These are phyloP conservation scores for Discostella stelligeroides DNA, from an alignment of 108 stramenopile species.

Conservation along the genomic window DNA sequence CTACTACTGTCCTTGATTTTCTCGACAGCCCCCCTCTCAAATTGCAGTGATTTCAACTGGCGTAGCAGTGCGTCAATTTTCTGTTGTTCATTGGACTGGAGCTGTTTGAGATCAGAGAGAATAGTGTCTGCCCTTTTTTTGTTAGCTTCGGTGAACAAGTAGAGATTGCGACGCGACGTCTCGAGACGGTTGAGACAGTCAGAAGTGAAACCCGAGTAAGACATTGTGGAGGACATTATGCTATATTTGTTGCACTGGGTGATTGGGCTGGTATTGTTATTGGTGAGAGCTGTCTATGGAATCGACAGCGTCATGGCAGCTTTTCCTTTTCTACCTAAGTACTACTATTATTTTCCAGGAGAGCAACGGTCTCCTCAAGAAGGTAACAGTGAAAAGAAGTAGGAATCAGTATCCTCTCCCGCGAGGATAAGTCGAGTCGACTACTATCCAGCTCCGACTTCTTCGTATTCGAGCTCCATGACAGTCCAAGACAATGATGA, in stretches of 20 bases:
- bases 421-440: too few species aligned
- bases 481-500: background rate
- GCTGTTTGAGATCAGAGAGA: slow-evolving; percentile 14
- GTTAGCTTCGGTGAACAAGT: slow-evolving; percentile 16
- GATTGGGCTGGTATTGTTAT: too few species aligned
- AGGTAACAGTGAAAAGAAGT: too few species aligned
- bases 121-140: slow-evolving; percentile 13
- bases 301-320: too few species aligned
- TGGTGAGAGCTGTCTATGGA: too few species aligned
- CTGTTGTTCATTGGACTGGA: slow-evolving; percentile 20
- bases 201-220: slow-evolving; percentile 19
- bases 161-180: slow-evolving; percentile 15
- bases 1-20: background rate
- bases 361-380: too few species aligned
- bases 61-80: slow-evolving; percentile 21
- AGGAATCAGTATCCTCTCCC: too few species aligned
- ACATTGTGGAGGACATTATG: background rate
- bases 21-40: slow-evolving; percentile 18
- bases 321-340: too few species aligned
- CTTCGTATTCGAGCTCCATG: too few species aligned
- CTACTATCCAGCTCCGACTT: background rate
- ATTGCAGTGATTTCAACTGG: slow-evolving; percentile 20
- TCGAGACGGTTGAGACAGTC: slow-evolving; percentile 21
- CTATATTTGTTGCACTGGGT: too few species aligned
- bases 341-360: too few species aligned